Evolutionary conservation across 2,329 filamentous ascomycete species (phyloP), one percentile per base, ranked within the genome.

Genomic region (Lomentospora prolificans): DNA sequence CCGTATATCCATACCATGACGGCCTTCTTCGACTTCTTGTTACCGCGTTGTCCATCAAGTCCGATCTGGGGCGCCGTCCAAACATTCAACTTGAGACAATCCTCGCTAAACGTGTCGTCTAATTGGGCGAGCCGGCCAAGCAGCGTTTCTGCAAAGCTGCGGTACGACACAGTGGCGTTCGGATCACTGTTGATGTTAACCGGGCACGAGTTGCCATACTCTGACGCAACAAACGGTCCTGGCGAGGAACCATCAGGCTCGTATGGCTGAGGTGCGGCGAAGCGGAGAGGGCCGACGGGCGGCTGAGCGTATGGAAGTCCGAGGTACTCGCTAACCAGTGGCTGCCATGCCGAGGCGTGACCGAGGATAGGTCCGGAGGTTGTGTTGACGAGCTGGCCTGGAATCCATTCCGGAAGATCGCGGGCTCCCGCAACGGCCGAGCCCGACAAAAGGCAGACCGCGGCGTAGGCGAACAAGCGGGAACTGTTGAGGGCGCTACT

Each of bases 1-100:
- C 74, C 74, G 51, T 71, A 67, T 6, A 76, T 68, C 69, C 71
- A 76, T 17, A 76, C 64, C 36, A 75, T 58, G 19, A 76, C 74
- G 3, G 74, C 65, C 46, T 72, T 75, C 48, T 67, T 65, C 30
- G 30, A 33, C 30, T 33, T 33, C 12, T 12, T 6, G 12, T 33
- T 33, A 6, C 30, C 30, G 7, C 12, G 6, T 12, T 33, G 30
- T 6, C 30, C 30, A 22, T 57, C 53, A 2, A 64, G 64, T 5
- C 64, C 62, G 2, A 60, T 61, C 41, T 67, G 62, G n/a, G 66
- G 64, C 41, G 66, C 67, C 24, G 68, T 66, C 71, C 69, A 72
- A 7, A 72, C 61, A 56, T 73, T 72, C 27, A 73, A 55, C 2
- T 64, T 66, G 3, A 73, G 57, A 53, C 69, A 73, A 52, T 73